Evolutionary conservation across 2,329 filamentous ascomycete species (phyloP).

Genomic region (Fusarium sp.): DNA sequence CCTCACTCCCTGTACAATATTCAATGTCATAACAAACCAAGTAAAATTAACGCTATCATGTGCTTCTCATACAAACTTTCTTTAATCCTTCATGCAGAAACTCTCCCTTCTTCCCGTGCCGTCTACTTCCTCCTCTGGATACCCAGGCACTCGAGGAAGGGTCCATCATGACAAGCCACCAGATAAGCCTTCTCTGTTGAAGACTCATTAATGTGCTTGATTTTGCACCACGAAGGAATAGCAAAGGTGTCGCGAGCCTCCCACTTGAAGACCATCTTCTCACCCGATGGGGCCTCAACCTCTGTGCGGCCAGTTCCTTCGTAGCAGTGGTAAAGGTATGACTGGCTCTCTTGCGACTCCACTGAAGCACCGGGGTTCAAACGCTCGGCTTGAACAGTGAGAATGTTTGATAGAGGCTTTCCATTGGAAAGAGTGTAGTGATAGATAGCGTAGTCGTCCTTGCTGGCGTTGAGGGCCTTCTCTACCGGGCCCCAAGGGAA

Average conservation of each 20-base stretch:
- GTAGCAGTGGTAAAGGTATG: slow-evolving; percentile 65
- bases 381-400: slow-evolving; percentile 62
- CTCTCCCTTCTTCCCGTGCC: not conserved
- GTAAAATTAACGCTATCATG: not conserved
- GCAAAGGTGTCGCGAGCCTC: slow-evolving; percentile 63
- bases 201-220: slow-evolving; percentile 57
- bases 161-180: slow-evolving; percentile 50
- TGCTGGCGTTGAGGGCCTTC: slow-evolving; percentile 48
- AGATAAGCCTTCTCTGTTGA: slow-evolving; percentile 46
- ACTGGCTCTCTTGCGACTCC: slow-evolving; percentile 58
- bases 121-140: slow-evolving; percentile 11
- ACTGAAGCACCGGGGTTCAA: slow-evolving; percentile 52
- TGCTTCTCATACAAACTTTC: not conserved
- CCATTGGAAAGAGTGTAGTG: slow-evolving; percentile 51
- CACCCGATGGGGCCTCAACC: slow-evolving; percentile 48
- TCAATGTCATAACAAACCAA: not conserved
- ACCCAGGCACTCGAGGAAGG: slow-evolving; percentile 45
- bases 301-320: slow-evolving; percentile 57
- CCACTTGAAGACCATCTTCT: slow-evolving; percentile 56
- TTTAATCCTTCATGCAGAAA: not conserved
- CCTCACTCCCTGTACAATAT: not conserved
- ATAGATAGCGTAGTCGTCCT: slow-evolving; percentile 45
- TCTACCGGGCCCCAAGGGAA: slow-evolving; percentile 60
- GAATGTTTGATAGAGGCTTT: slow-evolving; percentile 54
- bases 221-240: slow-evolving; percentile 63